Conservation (phyloP, 306 rosid species). For the Citrullus mucosospermus region DNA sequence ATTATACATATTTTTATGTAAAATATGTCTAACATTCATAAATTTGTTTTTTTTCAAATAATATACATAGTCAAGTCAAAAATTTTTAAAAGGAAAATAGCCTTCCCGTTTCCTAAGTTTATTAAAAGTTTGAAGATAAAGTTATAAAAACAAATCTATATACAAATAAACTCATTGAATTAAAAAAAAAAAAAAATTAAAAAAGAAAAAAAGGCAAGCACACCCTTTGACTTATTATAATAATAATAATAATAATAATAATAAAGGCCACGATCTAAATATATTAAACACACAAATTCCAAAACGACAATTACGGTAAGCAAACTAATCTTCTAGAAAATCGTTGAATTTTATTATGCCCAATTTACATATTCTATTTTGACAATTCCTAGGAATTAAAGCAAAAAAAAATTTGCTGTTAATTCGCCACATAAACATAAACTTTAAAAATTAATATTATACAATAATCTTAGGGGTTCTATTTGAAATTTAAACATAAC, state of each 20-base stretch:
- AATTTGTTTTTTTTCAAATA: no score
- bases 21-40: no score
- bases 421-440: neutral
- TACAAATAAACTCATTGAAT: no score
- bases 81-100: no score
- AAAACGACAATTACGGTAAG: neutral
- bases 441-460: neutral
- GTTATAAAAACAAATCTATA: neutral
- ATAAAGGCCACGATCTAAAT: neutral
- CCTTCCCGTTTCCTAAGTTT: no score
- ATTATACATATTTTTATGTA: no score
- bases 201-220: neutral
- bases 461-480: neutral
- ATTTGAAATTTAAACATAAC: neutral
- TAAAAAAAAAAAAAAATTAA: neutral
- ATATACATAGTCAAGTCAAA: no score
- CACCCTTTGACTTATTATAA: neutral
- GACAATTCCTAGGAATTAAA: neutral
- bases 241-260: neutral
- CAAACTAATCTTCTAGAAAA: neutral
- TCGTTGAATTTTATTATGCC: neutral
- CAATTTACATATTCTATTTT: neutral
- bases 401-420: neutral
- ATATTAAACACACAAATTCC: neutral
- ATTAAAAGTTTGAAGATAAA: neutral